Conservation (phyloP, 345 rosid species). For the Alliaria petiolata region DNA sequence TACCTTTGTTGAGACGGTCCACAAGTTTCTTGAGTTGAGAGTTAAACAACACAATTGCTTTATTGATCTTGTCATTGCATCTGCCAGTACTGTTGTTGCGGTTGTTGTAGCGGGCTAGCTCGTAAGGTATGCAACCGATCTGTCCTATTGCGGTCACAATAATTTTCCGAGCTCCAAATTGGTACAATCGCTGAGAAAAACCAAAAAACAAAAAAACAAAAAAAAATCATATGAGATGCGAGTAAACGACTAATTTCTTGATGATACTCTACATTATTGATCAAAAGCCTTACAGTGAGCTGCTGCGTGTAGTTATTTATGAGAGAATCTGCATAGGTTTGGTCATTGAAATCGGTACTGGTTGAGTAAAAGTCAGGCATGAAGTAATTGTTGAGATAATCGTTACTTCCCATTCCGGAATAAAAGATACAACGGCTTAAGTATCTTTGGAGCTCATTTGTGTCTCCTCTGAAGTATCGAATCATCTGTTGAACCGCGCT, state of each 20-base stretch:
- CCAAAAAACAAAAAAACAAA: neutral
- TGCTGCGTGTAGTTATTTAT: constrained; percentile 71
- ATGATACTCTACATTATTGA: neutral
- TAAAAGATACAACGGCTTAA: constrained; percentile 68
- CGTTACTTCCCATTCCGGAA: constrained; percentile 85
- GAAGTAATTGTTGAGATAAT: constrained; percentile 85
- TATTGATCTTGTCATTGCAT: constrained; percentile 76
- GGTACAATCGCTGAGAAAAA: constrained; percentile 48
- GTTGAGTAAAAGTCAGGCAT: constrained; percentile 77
- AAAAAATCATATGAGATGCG: neutral
- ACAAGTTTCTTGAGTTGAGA: constrained; percentile 55
- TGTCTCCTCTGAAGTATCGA: constrained; percentile 65
- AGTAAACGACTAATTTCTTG: neutral
- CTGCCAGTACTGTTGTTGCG: constrained; percentile 58
- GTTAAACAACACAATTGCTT: constrained; percentile 61
- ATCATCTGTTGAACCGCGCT: constrained; percentile 49
- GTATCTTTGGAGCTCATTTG: constrained; percentile 41
- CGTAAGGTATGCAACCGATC: constrained; percentile 90
- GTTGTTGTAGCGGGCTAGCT: constrained; percentile 65
- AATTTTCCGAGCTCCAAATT: constrained; percentile 71
- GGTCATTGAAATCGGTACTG: constrained; percentile 44
- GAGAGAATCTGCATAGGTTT: constrained; percentile 59
- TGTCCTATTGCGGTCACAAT: constrained; percentile 72
- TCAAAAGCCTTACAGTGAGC: constrained; percentile 44
- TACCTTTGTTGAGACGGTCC: constrained; percentile 57